These are phyloP conservation scores for Penicillium sp. DNA, from an alignment of 2,329 filamentous ascomycete genomes.

Conservation along the genomic window DNA sequence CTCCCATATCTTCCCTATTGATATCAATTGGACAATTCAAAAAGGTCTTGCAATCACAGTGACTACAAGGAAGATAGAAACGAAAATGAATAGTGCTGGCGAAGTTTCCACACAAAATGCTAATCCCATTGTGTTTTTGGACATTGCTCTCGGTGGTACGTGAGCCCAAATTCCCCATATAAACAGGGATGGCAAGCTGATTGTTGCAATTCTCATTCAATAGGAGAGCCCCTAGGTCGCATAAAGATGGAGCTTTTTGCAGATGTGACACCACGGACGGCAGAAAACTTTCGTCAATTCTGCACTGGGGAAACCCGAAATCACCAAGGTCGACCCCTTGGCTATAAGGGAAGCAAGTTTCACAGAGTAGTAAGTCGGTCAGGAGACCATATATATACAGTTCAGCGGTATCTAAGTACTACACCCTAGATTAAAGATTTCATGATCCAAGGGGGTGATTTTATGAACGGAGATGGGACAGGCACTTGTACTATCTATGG, in stretches of 20 bases:
- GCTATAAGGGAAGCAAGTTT: constrained; percentile 94
- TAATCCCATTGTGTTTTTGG: constrained; percentile 57
- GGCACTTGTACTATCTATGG: constrained; percentile 90
- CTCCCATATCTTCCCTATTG: not conserved
- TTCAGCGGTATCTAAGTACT: not conserved
- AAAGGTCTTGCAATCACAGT: no score
- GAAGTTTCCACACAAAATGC: constrained; percentile 11
- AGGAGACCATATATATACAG: not conserved
- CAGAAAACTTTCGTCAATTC: constrained; percentile 96
- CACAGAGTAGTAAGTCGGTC: constrained; percentile 77
- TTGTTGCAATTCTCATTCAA: constrained; percentile 10
- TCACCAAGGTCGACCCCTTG: constrained; percentile 75
- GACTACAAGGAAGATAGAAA: not conserved
- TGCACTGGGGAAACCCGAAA: constrained; percentile 93
- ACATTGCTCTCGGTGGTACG: constrained; percentile 54
- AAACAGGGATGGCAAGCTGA: not conserved
- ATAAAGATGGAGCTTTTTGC: constrained; percentile 91
- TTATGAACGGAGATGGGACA: constrained; percentile 89
- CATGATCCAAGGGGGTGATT: constrained; percentile 98
- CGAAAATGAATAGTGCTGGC: constrained; percentile 4
- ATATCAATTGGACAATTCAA: not conserved
- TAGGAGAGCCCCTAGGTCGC: constrained; percentile 83
- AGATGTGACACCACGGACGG: constrained; percentile 81
- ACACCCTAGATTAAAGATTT: constrained; percentile 76
- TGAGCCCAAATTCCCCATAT: constrained; percentile 5